phyloP scores from a whole-genome alignment of 2,329 filamentous ascomycete genomes.

The Hypomyces perniciosus region DNA sequence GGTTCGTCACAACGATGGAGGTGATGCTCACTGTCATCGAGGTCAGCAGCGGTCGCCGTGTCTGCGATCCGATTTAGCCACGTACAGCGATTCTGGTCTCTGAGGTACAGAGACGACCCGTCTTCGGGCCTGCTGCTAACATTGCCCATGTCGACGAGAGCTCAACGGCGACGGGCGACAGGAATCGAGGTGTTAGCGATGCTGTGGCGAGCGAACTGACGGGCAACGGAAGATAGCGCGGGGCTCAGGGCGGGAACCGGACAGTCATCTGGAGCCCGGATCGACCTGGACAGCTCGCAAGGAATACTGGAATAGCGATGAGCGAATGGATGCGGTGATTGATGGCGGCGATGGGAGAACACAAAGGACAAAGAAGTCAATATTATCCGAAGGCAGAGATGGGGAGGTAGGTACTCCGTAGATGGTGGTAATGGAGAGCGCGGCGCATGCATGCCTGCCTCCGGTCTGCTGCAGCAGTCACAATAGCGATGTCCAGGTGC shows the following conservation, averaged over 20 bases:
- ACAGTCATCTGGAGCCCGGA: slow-evolving; percentile 19
- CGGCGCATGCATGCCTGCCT: slow-evolving; percentile 8
- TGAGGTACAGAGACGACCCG: slow-evolving; percentile 70
- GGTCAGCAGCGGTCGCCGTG: slow-evolving; percentile 12
- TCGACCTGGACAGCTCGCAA: slow-evolving; percentile 9
- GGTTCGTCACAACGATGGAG: slow-evolving; percentile 74
- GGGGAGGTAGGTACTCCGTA: slow-evolving; percentile 6
- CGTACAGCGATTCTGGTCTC: slow-evolving; percentile 88
- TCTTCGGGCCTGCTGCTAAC: slow-evolving; percentile 86
- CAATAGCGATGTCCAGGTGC: slow-evolving; percentile 2
- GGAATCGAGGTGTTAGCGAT: slow-evolving; percentile 8
- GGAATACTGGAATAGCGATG: slow-evolving; percentile 16
- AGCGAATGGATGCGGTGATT: slow-evolving; percentile 14
- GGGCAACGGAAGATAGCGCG: slow-evolving; percentile 17
- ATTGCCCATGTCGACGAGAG: slow-evolving; percentile 69
- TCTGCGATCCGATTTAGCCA: slow-evolving; percentile 16
- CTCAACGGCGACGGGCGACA: slow-evolving; percentile 3
- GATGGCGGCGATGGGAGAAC: background rate
- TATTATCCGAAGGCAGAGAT: slow-evolving; percentile 1
- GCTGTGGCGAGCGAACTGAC: slow-evolving; percentile 8
- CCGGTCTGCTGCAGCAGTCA: background rate
- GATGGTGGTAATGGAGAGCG: slow-evolving; percentile 5
- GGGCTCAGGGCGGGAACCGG: slow-evolving; percentile 21
- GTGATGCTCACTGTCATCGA: slow-evolving; percentile 70
- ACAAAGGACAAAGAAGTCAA: background rate